Evolutionary conservation across 768 basidiomycete genomes (phyloP).

Genomic region (Dacryopinax spathularia): DNA sequence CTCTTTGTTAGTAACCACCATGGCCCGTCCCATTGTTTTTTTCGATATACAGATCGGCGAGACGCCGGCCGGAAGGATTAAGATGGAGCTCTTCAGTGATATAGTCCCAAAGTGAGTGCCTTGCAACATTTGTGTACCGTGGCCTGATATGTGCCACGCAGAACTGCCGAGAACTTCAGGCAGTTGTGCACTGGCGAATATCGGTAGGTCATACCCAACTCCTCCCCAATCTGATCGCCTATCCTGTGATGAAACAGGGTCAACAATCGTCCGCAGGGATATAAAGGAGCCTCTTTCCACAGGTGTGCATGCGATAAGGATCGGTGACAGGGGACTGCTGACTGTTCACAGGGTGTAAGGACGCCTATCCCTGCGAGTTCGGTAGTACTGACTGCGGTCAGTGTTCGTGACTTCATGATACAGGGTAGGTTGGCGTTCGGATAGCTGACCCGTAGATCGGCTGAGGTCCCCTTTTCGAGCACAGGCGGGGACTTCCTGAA

Average conservation of each 20-base stretch:
- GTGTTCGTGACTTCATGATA: slow-evolving; percentile 63
- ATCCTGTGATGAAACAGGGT: slow-evolving; percentile 31
- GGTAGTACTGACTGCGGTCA: slow-evolving; percentile 12
- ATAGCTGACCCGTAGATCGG: neutral
- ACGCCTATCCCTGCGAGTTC: slow-evolving; percentile 2
- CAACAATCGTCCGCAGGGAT: slow-evolving; percentile 76
- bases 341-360: slow-evolving; percentile 51
- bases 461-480: neutral
- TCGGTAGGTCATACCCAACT: slow-evolving; percentile 38
- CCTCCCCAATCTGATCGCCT: neutral
- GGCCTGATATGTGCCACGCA: slow-evolving; percentile 21
- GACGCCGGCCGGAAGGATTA: slow-evolving; percentile 84
- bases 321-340: neutral
- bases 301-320: slow-evolving; percentile 38
- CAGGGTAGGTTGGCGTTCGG: slow-evolving; percentile 43
- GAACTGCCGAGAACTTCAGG: slow-evolving; percentile 95
- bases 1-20: no score
- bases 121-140: neutral
- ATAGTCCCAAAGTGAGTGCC: slow-evolving; percentile 75
- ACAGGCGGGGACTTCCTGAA: slow-evolving; percentile 89
- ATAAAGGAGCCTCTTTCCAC: slow-evolving; percentile 84
- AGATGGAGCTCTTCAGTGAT: slow-evolving; percentile 96
- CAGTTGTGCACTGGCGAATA: slow-evolving; percentile 97
- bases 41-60: slow-evolving; percentile 97
- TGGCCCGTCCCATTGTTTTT: slow-evolving; percentile 72